Base-by-base conservation (phyloP, 2,329 filamentous ascomycete genomes). In the Talaromyces sp. region DNA sequence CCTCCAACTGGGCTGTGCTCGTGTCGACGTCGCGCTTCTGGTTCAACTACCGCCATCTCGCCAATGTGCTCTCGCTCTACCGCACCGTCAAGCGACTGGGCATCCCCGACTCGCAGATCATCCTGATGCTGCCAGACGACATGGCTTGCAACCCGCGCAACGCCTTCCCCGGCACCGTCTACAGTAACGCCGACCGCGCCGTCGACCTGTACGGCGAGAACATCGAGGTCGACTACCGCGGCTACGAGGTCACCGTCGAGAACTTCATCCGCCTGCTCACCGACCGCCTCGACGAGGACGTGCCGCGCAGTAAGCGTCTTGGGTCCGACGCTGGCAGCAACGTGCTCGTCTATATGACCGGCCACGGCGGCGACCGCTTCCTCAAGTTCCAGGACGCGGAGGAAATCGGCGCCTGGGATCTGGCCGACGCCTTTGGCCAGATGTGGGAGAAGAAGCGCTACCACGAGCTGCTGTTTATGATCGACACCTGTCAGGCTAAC, bases 391-490 rank as follows among this genome's bases (percentile, higher is more conserved):
- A 99, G 75, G 94, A 99, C 68, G 91, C 92, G 7, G 94, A 99
- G 75, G 94, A 99, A 77, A 97, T 99, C 66, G 92, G 91, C 59
- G 92, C 92, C 0, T 97, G 95, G 74, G 94, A 99, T 77, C 80
- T 99, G 60, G 94, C 95, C 5, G 91, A 99, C 75, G 94, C 94
- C 0, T 97, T 99, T 74, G 92, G 95, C 76, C 93, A 99, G 80
- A 99, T 99, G 94, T 97, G 92, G 90, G 94, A 99, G 83, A 99
- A 99, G 86, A 95, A 95, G 80, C 88, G 94, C 81, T 99, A 97
- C 76, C 91, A 97, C 74, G 94, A 99, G 77, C 87, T 99, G 67
- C 85, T 99, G 61, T 99, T 99, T 81, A 99, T 99, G 94, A 99
- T 99, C 77, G 94, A 99, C 75, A 99, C 94, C 0, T 99, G 94